Evolutionary conservation across 176 grass and related monocot species (phyloP), one percentile per base, ranked within the genome.

Genomic region (Carex littledalei): DNA sequence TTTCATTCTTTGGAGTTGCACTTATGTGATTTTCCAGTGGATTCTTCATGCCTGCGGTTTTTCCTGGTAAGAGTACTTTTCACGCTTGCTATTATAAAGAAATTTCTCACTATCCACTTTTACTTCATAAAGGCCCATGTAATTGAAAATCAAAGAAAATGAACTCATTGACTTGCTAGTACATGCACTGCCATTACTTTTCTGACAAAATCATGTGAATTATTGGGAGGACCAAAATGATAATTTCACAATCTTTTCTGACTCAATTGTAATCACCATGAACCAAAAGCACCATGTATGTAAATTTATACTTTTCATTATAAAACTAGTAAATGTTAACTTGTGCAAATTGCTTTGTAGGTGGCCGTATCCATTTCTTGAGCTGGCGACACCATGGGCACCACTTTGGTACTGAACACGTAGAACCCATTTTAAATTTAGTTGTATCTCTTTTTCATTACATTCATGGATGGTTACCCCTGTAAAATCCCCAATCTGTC

Each of bases 281-380:
- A 49, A 29, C 5, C 31, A 0, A 77, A 77, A 77, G 49, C 45
- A 55, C 73, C 73, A 9, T 57, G 3, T 55, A 78, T 54, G 52
- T 32, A 55, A 6, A 55, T 56, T 56, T 55, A 22, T 78, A 13
- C 1, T 31, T 54, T 31, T 9, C 47, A 55, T 78, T 78, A 8
- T 56, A 56, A 78, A 32, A 50, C 74, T 78, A 54, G 67, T 3
- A 78, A 17, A 56, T 78, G 22, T 35, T 74, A 47, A 49, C 18
- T 65, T 41, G 14, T 67, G 79, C 47, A 45, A 50, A 81, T 85
- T 67, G 49, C n/a, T 84, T 17, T 66, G 43, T 67, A 91, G 89
- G 89, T 91, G 89, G 92, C 89, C 92, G 1, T 91, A 94, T 80
- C 89, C 92, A 20, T 94, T 94, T 79, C 85, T 94, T 66, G 80